Base-by-base conservation (phyloP, 495 filamentous ascomycete genomes). In the Xylaria intraflava region DNA sequence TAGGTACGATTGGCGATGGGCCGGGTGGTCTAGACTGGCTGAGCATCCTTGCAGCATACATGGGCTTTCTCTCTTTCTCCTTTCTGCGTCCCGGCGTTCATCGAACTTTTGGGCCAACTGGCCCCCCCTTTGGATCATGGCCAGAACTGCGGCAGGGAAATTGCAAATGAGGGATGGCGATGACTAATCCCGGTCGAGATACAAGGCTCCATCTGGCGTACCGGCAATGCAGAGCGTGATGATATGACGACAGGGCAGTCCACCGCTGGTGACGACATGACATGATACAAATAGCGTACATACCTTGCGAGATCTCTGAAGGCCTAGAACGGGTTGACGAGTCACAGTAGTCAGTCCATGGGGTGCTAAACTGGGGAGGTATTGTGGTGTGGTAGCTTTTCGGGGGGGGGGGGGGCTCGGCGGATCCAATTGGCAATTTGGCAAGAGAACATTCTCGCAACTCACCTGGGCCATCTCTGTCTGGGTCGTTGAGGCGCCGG, bases 221-320 rank as follows among this genome's bases (percentile, higher is more conserved):
- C n/a, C n/a, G n/a, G n/a, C n/a, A n/a, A n/a, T n/a, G n/a, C n/a
- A n/a, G n/a, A 41, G 19, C 38, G 11, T 26, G 22, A 26, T 20
- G 35, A 43, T 26, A 41, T 4, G 19, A 39, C 5, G 22, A 24
- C 6, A 33, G 7, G 16, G 10, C 9, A 26, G 38, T 31, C 26
- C 27, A 51, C 27, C 27, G 33, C 39, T n/a, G 44, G 51, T 35
- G 19, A 38, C 35, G 42, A 31, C 29, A 19, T 6, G n/a, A n/a
- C n/a, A 23, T 24, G 9, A 43, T 26, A 43, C 41, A 26, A 24
- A 9, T 20, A n/a, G 3, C 16, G 39, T 27, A 62, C 73, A 59
- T 71, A 75, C 73, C 70, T 77, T 49, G 69, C 66, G 55, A 77
- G 69, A 53, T 77, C 73, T 65, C 51, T 65, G 26, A 75, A 69